Evolutionary conservation across 140 eudicot genomes (phyloP).

Genomic region (Anethum foeniculum): DNA sequence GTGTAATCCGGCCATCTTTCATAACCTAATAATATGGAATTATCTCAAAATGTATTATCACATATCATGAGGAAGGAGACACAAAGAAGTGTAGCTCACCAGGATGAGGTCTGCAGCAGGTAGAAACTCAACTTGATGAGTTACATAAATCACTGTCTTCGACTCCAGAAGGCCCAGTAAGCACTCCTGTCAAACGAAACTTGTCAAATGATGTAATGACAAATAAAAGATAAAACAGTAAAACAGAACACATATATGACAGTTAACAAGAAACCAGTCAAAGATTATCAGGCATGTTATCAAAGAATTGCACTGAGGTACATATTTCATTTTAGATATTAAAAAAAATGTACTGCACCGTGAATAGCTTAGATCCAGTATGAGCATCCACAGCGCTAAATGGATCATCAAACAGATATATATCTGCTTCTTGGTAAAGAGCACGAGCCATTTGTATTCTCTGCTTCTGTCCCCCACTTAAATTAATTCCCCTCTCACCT

Average conservation of each 20-base stretch:
- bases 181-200: slow-evolving; percentile 48
- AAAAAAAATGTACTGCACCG: slow-evolving; percentile 1
- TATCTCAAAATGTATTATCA: background rate
- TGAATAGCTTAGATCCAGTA: slow-evolving; percentile 53
- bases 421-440: slow-evolving; percentile 73
- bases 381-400: slow-evolving; percentile 74
- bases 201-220: background rate
- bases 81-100: slow-evolving; percentile 32
- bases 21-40: slow-evolving; percentile 43
- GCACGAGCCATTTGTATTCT: slow-evolving; percentile 87
- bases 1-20: slow-evolving; percentile 70
- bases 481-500: slow-evolving; percentile 77
- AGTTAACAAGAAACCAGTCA: background rate
- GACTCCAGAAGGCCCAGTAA: slow-evolving; percentile 47
- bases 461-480: slow-evolving; percentile 93
- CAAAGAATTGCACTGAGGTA: background rate
- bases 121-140: slow-evolving; percentile 93
- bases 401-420: slow-evolving; percentile 61
- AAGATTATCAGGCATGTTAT: background rate
- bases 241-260: background rate
- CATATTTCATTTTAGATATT: background rate
- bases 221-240: background rate
- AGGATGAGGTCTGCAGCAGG: slow-evolving; percentile 76
- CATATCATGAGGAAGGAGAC: background rate
- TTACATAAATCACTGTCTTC: slow-evolving; percentile 72